Evolutionary conservation across 2,329 filamentous ascomycete genomes (phyloP).

Genomic region (Aspergillus ibericus): DNA sequence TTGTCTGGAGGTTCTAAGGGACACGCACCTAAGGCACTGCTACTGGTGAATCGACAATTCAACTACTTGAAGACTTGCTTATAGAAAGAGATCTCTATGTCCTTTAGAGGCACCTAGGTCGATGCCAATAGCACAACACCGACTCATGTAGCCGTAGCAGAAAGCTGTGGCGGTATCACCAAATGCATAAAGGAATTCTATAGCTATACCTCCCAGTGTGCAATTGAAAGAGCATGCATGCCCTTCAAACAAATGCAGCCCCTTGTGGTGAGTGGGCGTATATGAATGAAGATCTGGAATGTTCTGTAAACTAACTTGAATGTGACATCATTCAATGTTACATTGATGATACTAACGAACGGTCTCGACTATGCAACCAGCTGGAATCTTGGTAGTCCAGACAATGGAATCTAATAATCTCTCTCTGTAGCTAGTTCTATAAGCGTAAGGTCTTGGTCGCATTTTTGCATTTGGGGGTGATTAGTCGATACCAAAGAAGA

Average conservation of each 20-base stretch:
- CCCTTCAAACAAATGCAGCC: not conserved
- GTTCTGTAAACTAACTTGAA: constrained; percentile 15
- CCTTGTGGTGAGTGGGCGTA: constrained; percentile 9
- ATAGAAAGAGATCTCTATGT: too few species aligned
- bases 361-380: constrained; percentile 3
- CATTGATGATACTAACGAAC: constrained; percentile 16
- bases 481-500: too few species aligned
- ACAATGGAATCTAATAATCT: not conserved
- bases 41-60: not conserved
- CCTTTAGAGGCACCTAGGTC: too few species aligned
- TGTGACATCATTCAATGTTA: constrained; percentile 17
- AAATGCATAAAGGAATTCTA: too few species aligned
- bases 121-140: not conserved
- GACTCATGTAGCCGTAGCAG: not conserved
- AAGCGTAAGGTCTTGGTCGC: too few species aligned
- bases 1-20: too few species aligned
- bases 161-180: too few species aligned
- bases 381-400: not conserved
- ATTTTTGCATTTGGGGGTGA: too few species aligned
- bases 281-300: constrained; percentile 17
- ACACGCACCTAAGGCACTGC: too few species aligned
- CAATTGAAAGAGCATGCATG: not conserved
- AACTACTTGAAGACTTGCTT: too few species aligned
- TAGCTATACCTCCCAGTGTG: too few species aligned
- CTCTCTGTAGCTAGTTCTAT: too few species aligned